phyloP scores from a whole-genome alignment of 1,139 yeast genomes.

The Meyerozyma smithsonii region DNA sequence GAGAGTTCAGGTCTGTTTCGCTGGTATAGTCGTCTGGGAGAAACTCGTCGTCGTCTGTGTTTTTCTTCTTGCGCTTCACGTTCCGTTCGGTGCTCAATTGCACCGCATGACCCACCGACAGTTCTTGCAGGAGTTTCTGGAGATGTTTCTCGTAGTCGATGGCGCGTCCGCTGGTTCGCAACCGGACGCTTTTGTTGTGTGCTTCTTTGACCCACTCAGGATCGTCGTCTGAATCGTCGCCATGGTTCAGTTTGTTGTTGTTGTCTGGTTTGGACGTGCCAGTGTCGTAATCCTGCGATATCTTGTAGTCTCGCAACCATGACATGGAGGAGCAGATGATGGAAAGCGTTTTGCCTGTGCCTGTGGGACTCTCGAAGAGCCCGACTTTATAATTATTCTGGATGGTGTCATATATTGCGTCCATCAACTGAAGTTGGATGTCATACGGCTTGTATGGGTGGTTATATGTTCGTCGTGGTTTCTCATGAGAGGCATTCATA shows the following conservation, averaged over 20 bases:
- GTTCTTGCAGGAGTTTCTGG: slow-evolving; percentile 10
- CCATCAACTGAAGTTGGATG: slow-evolving; percentile 78
- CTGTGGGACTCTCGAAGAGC: slow-evolving; percentile 90
- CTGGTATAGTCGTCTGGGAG: slow-evolving; percentile 40
- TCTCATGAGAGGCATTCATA: neutral
- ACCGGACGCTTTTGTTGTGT: slow-evolving; percentile 30
- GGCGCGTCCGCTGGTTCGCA: slow-evolving; percentile 25
- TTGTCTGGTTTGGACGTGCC: slow-evolving; percentile 20
- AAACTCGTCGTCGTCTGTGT: slow-evolving; percentile 20
- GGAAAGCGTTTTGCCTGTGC: slow-evolving; percentile 89
- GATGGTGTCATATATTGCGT: slow-evolving; percentile 61
- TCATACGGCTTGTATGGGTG: slow-evolving; percentile 84
- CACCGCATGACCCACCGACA: neutral
- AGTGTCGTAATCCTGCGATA: slow-evolving; percentile 29
- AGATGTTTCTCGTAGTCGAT: slow-evolving; percentile 40
- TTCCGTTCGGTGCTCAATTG: neutral
- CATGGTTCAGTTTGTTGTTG: slow-evolving; percentile 8
- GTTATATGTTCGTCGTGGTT: slow-evolving; percentile 28
- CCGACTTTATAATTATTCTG: slow-evolving; percentile 62
- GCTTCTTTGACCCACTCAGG: slow-evolving; percentile 56
- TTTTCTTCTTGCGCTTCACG: slow-evolving; percentile 8
- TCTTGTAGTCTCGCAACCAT: slow-evolving; percentile 70
- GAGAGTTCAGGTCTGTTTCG: slow-evolving; percentile 22
- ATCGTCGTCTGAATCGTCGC: slow-evolving; percentile 43
- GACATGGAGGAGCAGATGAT: slow-evolving; percentile 82